Base-by-base conservation (phyloP, 2,329 filamentous ascomycete genomes). In the Pyricularia sp. region DNA sequence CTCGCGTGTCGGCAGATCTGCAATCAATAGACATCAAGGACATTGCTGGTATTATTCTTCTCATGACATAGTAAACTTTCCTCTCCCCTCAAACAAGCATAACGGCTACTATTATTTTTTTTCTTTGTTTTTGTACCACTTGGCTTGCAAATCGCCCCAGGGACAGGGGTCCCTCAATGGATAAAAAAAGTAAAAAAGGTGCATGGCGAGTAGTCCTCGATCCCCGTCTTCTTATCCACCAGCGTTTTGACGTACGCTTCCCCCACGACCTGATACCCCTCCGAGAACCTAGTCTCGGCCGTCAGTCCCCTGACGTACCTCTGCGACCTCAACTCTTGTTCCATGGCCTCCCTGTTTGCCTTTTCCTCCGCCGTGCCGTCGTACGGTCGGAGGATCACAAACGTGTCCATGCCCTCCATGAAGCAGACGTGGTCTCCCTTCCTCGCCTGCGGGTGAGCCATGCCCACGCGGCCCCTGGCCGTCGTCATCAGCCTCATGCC, bases 131-230 rank as follows among this genome's bases (percentile, higher is more conserved):
- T n/a, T n/a, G n/a, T n/a, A n/a, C n/a, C n/a, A n/a, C n/a, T n/a
- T n/a, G n/a, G n/a, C n/a, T n/a, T n/a, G n/a, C n/a, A n/a, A n/a
- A n/a, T n/a, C n/a, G 9, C 31, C 31, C 58, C 58, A 61, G 10
- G 58, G 4, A 11, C 58, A 28, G 6, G 25, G n/a, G 3, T 28
- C 23, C 10, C 5, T 63, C 12, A 67, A 59, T 73, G 72, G 31
- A 73, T 71, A 65, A 73, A 68, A 50, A 73, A 73, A 20, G 72
- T 73, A 59, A 72, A 73, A 61, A 73, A 63, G 3, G 69, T 71
- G 68, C 72, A 72, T 42, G 73, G 71, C 70, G 71, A 73, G 69
- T 68, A 71, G 33, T 68, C 69, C 68, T 68, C 64, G n/a, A 28
- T 3, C 59, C 59, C 59, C 31, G 31, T 65, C 30, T 65, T 65